These are phyloP conservation scores for Linum lewisii DNA, from an alignment of 345 rosid genomes.

Conservation along the genomic window DNA sequence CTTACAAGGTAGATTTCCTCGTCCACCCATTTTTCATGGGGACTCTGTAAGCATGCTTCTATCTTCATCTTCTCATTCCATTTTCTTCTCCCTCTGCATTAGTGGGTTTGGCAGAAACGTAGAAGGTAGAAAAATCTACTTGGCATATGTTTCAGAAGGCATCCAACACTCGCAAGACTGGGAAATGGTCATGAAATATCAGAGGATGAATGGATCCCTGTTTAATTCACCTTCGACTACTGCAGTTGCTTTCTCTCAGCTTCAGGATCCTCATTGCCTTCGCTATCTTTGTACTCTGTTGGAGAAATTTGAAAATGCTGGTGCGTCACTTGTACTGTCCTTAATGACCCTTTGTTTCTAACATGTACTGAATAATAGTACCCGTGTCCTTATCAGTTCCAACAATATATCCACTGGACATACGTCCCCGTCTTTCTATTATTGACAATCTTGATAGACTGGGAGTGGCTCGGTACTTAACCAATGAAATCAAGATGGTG, in stretches of 20 bases:
- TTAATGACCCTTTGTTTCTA: no score
- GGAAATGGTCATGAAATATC: conserved; percentile 56
- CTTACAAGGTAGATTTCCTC: conserved; percentile 39
- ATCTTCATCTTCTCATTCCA: neutral
- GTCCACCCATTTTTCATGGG: no score
- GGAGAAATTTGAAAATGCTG: conserved; percentile 61
- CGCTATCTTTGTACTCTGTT: conserved; percentile 44
- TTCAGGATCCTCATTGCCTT: conserved; percentile 48
- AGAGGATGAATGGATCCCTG: conserved; percentile 64
- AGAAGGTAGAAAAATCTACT: conserved; percentile 48
- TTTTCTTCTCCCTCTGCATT: conserved; percentile 13
- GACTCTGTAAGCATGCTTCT: neutral
- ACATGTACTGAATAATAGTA: no score
- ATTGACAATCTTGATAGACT: no score
- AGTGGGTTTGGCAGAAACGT: conserved; percentile 20
- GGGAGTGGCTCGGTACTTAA: neutral
- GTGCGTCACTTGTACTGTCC: conserved; percentile 17
- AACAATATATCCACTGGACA: no score
- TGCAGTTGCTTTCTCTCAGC: conserved; percentile 56
- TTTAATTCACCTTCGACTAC: conserved; percentile 87
- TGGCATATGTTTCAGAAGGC: conserved; percentile 67
- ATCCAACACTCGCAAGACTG: conserved; percentile 43
- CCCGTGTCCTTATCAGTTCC: no score
- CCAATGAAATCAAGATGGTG: neutral
- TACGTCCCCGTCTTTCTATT: no score